phyloP scores from a whole-genome alignment of 2,329 filamentous ascomycete genomes.

The Botrytis fabae region DNA sequence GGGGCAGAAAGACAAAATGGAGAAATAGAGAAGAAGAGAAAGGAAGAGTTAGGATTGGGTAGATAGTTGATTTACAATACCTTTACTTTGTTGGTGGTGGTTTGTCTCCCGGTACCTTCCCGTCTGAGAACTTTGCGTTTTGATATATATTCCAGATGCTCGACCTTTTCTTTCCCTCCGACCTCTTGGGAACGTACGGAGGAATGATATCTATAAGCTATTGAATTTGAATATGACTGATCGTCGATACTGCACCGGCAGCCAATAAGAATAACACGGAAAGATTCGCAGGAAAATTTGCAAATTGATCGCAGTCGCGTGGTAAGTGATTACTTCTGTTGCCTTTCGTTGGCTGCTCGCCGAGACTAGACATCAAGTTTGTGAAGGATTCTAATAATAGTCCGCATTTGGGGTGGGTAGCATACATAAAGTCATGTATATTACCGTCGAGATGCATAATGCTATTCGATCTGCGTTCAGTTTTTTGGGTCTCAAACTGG shows the following conservation, averaged over 20 bases:
- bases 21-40: not conserved
- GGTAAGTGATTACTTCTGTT: not conserved
- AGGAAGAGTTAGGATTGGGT: too few relatives aligned
- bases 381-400: conserved; percentile 17
- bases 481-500: conserved; percentile 10
- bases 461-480: not conserved
- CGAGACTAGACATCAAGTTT: not conserved
- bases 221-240: not conserved
- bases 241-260: not conserved
- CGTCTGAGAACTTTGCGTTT: not conserved
- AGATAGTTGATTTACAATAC: not conserved
- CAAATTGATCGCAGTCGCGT: not conserved
- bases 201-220: not conserved
- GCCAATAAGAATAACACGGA: not conserved
- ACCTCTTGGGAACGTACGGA: not conserved
- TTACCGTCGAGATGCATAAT: not conserved
- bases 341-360: not conserved
- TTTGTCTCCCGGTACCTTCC: not conserved
- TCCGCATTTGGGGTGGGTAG: not conserved
- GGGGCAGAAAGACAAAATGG: too few relatives aligned
- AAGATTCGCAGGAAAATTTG: not conserved
- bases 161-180: not conserved
- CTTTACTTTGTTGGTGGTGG: not conserved
- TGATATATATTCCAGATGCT: not conserved
- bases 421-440: not conserved